Percentiles rank a stretch among this genome's conserved stretches.
These are phyloP conservation scores for Tranzscheliella williamsii DNA, from an alignment of 1,284 basidiomycete genomes.

Conservation along the genomic window DNA sequence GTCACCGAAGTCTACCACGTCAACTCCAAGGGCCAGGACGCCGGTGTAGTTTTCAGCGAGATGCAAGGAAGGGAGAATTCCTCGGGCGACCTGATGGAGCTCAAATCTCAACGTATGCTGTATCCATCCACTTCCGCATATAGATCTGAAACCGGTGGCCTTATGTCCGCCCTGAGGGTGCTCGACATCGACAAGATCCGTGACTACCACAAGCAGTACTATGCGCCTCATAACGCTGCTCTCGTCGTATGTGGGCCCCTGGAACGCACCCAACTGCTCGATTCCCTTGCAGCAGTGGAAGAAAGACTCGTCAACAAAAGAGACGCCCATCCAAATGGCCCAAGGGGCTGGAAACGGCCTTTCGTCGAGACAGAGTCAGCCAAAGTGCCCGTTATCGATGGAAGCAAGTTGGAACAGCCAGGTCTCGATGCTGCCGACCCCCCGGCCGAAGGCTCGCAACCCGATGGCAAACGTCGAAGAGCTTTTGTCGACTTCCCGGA, in stretches of 20 bases:
- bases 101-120: constrained; percentile 68
- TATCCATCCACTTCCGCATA: constrained; percentile 86
- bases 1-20: constrained; percentile 83
- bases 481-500: constrained; percentile 91
- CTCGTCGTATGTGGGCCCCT: constrained; percentile 81
- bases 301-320: constrained; percentile 45
- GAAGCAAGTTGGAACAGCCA: constrained; percentile 25
- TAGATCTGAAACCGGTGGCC: constrained; percentile 91
- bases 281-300: constrained; percentile 66
- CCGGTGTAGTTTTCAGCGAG: constrained; percentile 80
- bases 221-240: constrained; percentile 90
- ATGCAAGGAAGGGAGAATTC: constrained; percentile 99
- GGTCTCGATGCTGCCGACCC: constrained; percentile 51
- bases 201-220: constrained; percentile 85
- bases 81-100: constrained; percentile 83
- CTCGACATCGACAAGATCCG: constrained; percentile 85
- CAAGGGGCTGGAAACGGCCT: constrained; percentile 86
- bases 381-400: constrained; percentile 65
- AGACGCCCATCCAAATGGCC: constrained; percentile 68
- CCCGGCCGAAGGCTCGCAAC: constrained; percentile 22
- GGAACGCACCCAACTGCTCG: constrained; percentile 66
- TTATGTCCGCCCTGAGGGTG: constrained; percentile 86
- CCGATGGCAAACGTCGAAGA: constrained; percentile 59
- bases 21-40: constrained; percentile 84
- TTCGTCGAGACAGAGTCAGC: constrained; percentile 87